Evolutionary conservation across 148 eudicot genomes (phyloP), one percentile per base, ranked within the genome.

Genomic region (Dysphania ambrosioides): DNA sequence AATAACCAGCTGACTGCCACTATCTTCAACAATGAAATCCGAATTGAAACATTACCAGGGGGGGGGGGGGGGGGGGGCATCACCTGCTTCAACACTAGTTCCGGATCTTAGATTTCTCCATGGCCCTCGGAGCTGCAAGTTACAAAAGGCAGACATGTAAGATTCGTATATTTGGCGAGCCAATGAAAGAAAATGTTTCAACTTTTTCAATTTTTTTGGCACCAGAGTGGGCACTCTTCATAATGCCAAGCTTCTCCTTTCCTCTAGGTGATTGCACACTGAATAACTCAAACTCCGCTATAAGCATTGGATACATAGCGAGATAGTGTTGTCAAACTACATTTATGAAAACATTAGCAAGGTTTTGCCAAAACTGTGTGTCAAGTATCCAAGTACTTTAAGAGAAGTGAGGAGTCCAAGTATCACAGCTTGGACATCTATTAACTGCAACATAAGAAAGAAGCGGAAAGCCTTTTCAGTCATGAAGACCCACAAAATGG

Each of bases 41-140:
- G 0, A 10, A 26, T 6, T 15, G 38, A 51, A 7, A 12, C n/a
- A 29, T 29, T 55, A 30, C 40, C 21, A 42, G 31, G 15, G 58
- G n/a, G n/a, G n/a, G n/a, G n/a, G n/a, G n/a, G n/a, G n/a, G n/a
- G n/a, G n/a, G n/a, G n/a, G 18, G 5, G 75, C 56, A 13, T 71
- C 72, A 31, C 12, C 47, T 57, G 64, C 72, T 41, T 10, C 26
- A 38, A 10, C 69, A 79, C 82, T 85, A 90, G 80, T 77, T 83
- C 58, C 76, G 71, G 85, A 73, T 83, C 81, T 80, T 88, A 72
- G 89, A 87, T 77, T 90, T 90, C 82, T 88, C 92, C 90, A 87
- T 71, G n/a, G 87, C 88, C 82, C 96, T 85, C 6, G 96, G 96
- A 79, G 96, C 96, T 91, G 93, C 63, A 80, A 57, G 65, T 1